Evolutionary conservation across 1,139 yeast species (phyloP).

Genomic region (Debaryomyces singareniensis): DNA sequence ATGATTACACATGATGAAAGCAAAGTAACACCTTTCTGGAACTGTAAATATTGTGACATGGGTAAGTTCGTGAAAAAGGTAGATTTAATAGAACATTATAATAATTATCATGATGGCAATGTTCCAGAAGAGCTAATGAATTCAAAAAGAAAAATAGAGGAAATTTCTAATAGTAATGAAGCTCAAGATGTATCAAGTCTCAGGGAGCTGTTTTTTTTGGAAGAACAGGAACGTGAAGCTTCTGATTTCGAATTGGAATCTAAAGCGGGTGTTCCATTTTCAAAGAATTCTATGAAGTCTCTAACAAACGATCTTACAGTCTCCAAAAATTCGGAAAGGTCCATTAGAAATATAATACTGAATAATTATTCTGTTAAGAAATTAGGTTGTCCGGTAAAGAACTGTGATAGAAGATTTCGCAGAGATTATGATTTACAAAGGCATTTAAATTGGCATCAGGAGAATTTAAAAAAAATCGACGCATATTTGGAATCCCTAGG

Average conservation of each 20-base stretch:
- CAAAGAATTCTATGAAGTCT: conserved; percentile 21
- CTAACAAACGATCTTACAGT: too few relatives aligned
- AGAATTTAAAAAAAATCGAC: conserved; percentile 27
- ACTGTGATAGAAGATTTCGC: conserved; percentile 43
- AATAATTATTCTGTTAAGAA: conserved; percentile 25
- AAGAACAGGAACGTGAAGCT: too few relatives aligned
- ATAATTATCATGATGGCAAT: conserved; percentile 35
- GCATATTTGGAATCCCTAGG: conserved; percentile 24
- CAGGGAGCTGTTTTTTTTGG: too few relatives aligned
- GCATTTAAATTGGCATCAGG: conserved; percentile 52
- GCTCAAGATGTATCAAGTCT: too few relatives aligned
- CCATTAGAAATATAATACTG: conserved; percentile 33
- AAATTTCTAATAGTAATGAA: conserved; percentile 4
- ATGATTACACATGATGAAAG: conserved; percentile 52
- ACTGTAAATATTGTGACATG: conserved; percentile 45
- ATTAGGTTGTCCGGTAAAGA: conserved; percentile 38
- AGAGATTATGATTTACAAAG: conserved; percentile 43
- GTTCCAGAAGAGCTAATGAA: conserved; percentile 27
- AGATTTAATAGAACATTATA: conserved; percentile 38
- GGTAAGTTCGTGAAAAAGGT: conserved; percentile 29
- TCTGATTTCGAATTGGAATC: too few relatives aligned
- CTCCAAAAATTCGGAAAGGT: too few relatives aligned
- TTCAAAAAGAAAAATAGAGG: too few relatives aligned
- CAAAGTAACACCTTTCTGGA: conserved; percentile 52
- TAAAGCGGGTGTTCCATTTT: conserved; percentile 9